phyloP scores from a whole-genome alignment of 768 basidiomycete genomes.

The Panaeolus papilionaceus region DNA sequence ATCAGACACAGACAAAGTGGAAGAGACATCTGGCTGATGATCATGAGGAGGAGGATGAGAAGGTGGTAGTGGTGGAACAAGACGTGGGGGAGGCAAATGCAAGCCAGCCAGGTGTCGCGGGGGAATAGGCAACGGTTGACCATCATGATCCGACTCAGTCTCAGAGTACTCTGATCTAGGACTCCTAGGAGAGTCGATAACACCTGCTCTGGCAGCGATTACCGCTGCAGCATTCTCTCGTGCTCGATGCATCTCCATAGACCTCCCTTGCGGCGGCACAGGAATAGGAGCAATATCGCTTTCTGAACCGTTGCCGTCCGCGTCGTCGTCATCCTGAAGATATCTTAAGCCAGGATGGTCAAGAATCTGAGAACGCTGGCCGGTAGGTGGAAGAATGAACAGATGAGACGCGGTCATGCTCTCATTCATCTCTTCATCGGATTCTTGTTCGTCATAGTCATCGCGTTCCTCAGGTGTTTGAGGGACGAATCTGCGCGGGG shows the following conservation, averaged over 20 bases:
- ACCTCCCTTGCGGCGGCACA: slow-evolving; percentile 29
- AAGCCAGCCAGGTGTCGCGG: slow-evolving; percentile 24
- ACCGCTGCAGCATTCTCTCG: slow-evolving; percentile 17
- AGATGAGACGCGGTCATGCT: slow-evolving; percentile 32
- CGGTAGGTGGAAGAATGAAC: slow-evolving; percentile 35
- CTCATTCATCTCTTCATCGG: slow-evolving; percentile 33
- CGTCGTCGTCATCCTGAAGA: slow-evolving; percentile 23
- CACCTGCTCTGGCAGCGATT: neutral
- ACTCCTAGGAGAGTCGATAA: neutral
- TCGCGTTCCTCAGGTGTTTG: slow-evolving; percentile 30
- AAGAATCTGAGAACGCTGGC: slow-evolving; percentile 16
- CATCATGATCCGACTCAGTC: slow-evolving; percentile 41
- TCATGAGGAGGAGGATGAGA: slow-evolving; percentile 16
- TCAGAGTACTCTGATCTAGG: slow-evolving; percentile 30
- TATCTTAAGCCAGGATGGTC: slow-evolving; percentile 18
- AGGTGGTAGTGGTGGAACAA: slow-evolving; percentile 18
- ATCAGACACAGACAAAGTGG: slow-evolving; percentile 11
- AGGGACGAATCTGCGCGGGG: slow-evolving; percentile 35
- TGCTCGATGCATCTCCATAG: slow-evolving; percentile 23
- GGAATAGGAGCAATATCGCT: slow-evolving; percentile 33
- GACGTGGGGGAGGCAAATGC: slow-evolving; percentile 18
- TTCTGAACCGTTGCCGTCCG: slow-evolving; percentile 34
- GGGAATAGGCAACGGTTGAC: slow-evolving; percentile 38
- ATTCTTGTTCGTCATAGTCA: slow-evolving; percentile 24
- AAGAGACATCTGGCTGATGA: slow-evolving; percentile 17